Evolutionary conservation across 2,329 filamentous ascomycete genomes (phyloP), one percentile per base, ranked within the genome.

Genomic region (Drechslera avenae): DNA sequence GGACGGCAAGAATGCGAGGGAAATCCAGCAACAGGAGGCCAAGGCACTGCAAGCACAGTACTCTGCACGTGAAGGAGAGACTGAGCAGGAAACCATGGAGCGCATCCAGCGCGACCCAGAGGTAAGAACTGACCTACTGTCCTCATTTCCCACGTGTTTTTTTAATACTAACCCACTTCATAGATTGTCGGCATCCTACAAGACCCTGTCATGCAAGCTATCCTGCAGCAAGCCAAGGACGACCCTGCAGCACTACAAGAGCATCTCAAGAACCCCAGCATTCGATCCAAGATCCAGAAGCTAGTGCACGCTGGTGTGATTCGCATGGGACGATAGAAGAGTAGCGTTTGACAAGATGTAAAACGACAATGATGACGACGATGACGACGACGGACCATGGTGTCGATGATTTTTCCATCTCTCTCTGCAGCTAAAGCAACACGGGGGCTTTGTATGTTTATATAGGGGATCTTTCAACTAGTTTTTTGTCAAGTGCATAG

Each of bases 131-230:
- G 81, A 65, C 62, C n/a, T 23, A 23, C 4, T n/a, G 3, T 5
- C 0, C 14, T 13, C 3, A 37, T 19, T 18, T 21, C 21, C 19
- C 2, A n/a, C 8, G 13, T 31, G n/a, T n/a, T n/a, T n/a, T n/a
- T n/a, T n/a, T n/a, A n/a, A n/a, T 45, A 23, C 33, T 63, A 81
- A 65, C 62, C 37, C 13, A n/a, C 26, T 12, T 2, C 3, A 19
- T 57, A 82, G 86, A 96, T 97, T 73, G 90, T 95, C 83, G 76
- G 81, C 57, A 93, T 97, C 69, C 89, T 97, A 77, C 87, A 92
- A 75, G 94, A 99, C 71, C 94, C 94, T 13, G 87, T 99, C 71
- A 97, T 99, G 93, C 91, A 99, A 78, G 89, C 88, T 61, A 97
- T 97, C 62, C 84, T 97, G 49, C 92, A 97, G 75, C 94, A 99